Evolutionary conservation across 306 rosid species (phyloP).

Genomic region (Clitoria ternatea): DNA sequence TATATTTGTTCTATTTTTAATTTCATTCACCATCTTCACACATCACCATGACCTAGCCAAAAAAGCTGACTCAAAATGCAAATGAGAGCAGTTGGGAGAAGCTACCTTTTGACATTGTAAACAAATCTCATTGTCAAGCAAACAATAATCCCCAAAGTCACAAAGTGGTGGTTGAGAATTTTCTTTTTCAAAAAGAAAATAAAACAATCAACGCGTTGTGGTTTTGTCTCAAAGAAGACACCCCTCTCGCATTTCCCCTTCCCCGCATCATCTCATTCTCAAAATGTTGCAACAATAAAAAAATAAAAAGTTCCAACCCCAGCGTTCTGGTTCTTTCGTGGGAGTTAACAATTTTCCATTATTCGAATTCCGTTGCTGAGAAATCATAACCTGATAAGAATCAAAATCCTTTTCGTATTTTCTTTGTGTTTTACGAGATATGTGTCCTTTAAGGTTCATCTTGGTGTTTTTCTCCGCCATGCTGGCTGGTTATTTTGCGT

Average conservation of each 20-base stretch:
- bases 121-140: slow-evolving; percentile 12
- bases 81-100: slow-evolving; percentile 26
- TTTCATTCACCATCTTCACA: not conserved
- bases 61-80: not conserved
- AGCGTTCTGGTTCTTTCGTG: slow-evolving; percentile 10
- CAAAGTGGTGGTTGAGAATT: slow-evolving; percentile 26
- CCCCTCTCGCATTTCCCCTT: not conserved
- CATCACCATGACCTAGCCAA: not conserved
- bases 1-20: not conserved
- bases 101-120: slow-evolving; percentile 28
- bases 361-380: not conserved
- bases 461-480: slow-evolving; percentile 78
- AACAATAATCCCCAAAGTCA: not conserved
- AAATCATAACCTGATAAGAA: not conserved
- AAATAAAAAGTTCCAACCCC: not conserved
- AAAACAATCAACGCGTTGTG: slow-evolving; percentile 28
- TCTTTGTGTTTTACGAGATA: not conserved
- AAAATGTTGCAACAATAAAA: not conserved
- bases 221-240: not conserved
- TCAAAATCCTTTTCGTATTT: not conserved
- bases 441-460: slow-evolving; percentile 79
- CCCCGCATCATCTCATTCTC: not conserved
- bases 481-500: slow-evolving; percentile 61
- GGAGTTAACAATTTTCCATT: not conserved
- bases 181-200: not conserved